Conservation (phyloP, 1,139 yeast genomes). For the Chernovozyma sophiae-reginae region DNA sequence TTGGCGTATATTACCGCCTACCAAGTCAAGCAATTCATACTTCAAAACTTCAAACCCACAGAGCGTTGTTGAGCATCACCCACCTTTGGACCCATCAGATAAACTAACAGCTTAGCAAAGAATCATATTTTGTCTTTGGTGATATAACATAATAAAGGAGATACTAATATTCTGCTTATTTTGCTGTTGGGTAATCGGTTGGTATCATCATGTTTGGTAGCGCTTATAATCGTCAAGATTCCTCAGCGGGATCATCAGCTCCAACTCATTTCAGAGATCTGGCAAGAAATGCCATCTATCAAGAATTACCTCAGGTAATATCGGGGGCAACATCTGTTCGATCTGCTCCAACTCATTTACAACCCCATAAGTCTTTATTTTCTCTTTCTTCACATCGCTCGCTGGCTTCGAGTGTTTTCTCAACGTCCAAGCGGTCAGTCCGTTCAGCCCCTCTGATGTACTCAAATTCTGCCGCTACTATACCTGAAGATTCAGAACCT, state of each 20-base stretch:
- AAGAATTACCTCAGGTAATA: conserved; percentile 32
- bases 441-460: conserved; percentile 44
- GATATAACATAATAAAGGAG: no score
- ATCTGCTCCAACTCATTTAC: conserved; percentile 15
- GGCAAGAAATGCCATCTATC: conserved; percentile 46
- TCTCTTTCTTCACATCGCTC: conserved; percentile 19
- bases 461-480: conserved; percentile 42
- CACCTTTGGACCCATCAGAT: no score
- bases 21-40: no score
- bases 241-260: conserved; percentile 19
- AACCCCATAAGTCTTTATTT: conserved; percentile 7
- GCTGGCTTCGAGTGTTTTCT: conserved; percentile 31
- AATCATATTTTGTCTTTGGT: no score
- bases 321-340: conserved; percentile 19
- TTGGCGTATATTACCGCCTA: no score
- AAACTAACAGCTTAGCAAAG: no score
- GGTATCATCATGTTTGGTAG: conserved; percentile 42
- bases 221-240: conserved; percentile 27
- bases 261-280: conserved; percentile 43
- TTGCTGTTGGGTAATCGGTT: no score
- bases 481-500: conserved; percentile 47
- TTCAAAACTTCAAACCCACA: no score
- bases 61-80: no score
- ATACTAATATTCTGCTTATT: no score
- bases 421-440: conserved; percentile 37